phyloP scores from a whole-genome alignment of 2,329 filamentous ascomycete species.

The Paracamarosporium sp. region DNA sequence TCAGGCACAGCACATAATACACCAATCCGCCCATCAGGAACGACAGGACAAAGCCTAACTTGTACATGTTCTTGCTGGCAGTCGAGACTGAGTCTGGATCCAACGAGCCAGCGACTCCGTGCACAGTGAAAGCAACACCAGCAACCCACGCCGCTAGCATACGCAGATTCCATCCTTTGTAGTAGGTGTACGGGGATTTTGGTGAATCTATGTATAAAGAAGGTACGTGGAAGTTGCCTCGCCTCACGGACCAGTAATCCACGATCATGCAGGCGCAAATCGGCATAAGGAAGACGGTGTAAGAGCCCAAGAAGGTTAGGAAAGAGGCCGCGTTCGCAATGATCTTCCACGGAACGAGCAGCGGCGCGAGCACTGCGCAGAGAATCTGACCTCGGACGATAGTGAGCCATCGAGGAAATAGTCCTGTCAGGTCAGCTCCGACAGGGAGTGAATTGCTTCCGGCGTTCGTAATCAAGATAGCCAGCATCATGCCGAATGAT shows the following conservation, averaged over 20 bases:
- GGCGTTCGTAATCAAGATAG: background rate
- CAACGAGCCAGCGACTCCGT: conserved; percentile 24
- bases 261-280: conserved; percentile 28
- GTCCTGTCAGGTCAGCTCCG: background rate
- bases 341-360: conserved; percentile 4
- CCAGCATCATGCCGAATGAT: conserved; percentile 1
- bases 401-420: background rate
- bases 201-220: conserved; percentile 18
- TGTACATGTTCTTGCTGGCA: conserved; percentile 28
- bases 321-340: conserved; percentile 1
- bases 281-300: conserved; percentile 17
- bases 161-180: conserved; percentile 28
- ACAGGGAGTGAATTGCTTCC: conserved; percentile 1
- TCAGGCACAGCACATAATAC: conserved; percentile 9
- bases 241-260: conserved; percentile 25
- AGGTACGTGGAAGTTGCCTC: conserved; percentile 27
- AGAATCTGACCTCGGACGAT: background rate
- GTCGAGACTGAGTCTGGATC: conserved; percentile 18
- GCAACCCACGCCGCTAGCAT: conserved; percentile 25
- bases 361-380: background rate
- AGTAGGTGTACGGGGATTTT: conserved; percentile 22
- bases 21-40: conserved; percentile 22
- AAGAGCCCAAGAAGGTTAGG: background rate
- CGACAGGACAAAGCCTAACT: conserved; percentile 22
- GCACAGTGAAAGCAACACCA: conserved; percentile 25